phyloP scores from a whole-genome alignment of 108 stramenopile species.

The Stephanodiscus minutulus region DNA sequence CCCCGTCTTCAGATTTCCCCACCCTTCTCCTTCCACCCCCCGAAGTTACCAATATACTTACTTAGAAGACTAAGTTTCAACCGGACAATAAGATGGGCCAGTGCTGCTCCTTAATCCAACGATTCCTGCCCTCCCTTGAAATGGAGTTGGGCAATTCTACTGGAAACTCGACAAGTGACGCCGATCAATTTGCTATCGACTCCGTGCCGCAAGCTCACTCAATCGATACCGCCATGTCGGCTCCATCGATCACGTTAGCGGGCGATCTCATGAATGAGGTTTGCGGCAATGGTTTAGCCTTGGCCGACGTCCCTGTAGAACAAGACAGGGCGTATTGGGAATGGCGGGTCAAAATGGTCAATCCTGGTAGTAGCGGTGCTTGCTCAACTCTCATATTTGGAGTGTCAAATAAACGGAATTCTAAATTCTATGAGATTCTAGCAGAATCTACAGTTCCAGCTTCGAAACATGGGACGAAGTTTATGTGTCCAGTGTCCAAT shows the following conservation, averaged over 20 bases:
- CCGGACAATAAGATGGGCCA: constrained; percentile 31
- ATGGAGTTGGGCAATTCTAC: constrained; percentile 17
- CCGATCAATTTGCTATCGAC: constrained; percentile 42
- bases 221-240: constrained; percentile 36
- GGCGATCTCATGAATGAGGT: constrained; percentile 38
- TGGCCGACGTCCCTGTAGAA: constrained; percentile 69
- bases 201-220: constrained; percentile 55
- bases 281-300: constrained; percentile 67
- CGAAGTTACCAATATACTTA: too few species aligned
- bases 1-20: too few species aligned
- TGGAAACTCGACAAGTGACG: constrained; percentile 23
- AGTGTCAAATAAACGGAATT: constrained; percentile 68
- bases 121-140: constrained; percentile 16
- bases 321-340: constrained; percentile 91
- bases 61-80: too few species aligned
- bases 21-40: too few species aligned
- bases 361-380: constrained; percentile 1
- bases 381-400: constrained; percentile 62
- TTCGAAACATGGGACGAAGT: constrained; percentile 60
- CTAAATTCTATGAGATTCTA: constrained; percentile 64
- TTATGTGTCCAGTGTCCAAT: constrained; percentile 64
- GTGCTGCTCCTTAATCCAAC: constrained; percentile 47
- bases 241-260: constrained; percentile 33
- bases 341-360: constrained; percentile 55
- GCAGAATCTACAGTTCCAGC: constrained; percentile 63